Percentiles rank a stretch among this genome's conserved stretches.
phyloP scores from a whole-genome alignment of 2,329 filamentous ascomycete species.

The Xylariaceae sp. region DNA sequence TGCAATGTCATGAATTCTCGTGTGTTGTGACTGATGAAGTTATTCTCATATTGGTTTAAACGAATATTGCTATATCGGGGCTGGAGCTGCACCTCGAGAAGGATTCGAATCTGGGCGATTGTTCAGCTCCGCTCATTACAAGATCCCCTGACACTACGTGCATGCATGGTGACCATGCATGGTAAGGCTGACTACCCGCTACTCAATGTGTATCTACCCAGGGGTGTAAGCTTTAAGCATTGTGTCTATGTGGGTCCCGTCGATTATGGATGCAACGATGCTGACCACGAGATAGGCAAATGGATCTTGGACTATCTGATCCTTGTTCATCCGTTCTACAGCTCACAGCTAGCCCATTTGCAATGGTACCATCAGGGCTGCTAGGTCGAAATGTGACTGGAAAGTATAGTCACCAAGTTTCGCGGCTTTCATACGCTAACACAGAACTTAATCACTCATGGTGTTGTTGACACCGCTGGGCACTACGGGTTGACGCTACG shows the following conservation, averaged over 20 bases:
- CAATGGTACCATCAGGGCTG: too few relatives aligned
- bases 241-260: neutral
- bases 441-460: neutral
- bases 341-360: too few relatives aligned
- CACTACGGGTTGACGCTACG: neutral
- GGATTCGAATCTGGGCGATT: too few relatives aligned
- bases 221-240: neutral
- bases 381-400: neutral
- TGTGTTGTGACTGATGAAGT: neutral
- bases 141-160: too few relatives aligned
- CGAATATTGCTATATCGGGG: neutral
- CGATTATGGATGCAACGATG: neutral
- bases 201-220: too few relatives aligned
- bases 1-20: neutral
- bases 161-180: neutral
- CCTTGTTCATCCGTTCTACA: too few relatives aligned
- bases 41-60: neutral
- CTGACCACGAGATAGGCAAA: neutral
- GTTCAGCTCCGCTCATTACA: too few relatives aligned
- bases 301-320: neutral
- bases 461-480: neutral
- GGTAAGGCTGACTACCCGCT: neutral
- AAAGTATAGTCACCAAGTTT: neutral
- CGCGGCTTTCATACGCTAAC: neutral
- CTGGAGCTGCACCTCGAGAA: neutral